Evolutionary conservation across 148 eudicot species (phyloP), one percentile per base, ranked within the genome.

Genomic region (Chenopodium berlandieri): DNA sequence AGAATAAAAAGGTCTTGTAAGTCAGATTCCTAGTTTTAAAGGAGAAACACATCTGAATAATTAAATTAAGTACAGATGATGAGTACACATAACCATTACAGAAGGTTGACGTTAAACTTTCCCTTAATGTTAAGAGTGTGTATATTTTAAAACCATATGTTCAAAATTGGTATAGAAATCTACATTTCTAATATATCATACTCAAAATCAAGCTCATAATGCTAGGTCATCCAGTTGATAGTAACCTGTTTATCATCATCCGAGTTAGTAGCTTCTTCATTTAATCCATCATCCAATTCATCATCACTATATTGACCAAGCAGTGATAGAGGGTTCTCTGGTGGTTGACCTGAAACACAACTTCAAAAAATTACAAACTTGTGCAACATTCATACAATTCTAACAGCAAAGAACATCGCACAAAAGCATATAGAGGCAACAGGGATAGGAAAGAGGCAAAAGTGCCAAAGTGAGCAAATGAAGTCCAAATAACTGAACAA

Each of bases 271-370:
- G 78, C 85, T 76, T 64, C 84, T 85, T 88, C 89, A 80, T 82
- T 89, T 71, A 90, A 87, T 27, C 72, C 89, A 62, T 91, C 97
- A 84, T 94, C 97, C 90, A 88, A 76, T 75, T 96, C 99, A 9
- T 96, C 97, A 86, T 96, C 99, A 84, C 98, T 96, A 65, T 96
- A 96, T 76, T 96, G 99, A 81, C 94, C 99, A 79, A 96, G 99
- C 79, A 96, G 80, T 64, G 88, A 79, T 82, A 96, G 85, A 78
- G 99, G 98, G 85, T 96, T 92, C 79, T 90, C 95, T 34, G 82
- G 87, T 73, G 75, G 85, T 78, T 88, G 85, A 83, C 94, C 99
- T 96, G 98, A 71, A 86, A 83, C 78, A 85, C 79, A 73, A 90
- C 34, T 63, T 64, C 32, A 10, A 37, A 76, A 9, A 84, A 82